These are phyloP conservation scores for Talaromyces sp. DNA, from an alignment of 2,329 filamentous ascomycete species.

Conservation along the genomic window DNA sequence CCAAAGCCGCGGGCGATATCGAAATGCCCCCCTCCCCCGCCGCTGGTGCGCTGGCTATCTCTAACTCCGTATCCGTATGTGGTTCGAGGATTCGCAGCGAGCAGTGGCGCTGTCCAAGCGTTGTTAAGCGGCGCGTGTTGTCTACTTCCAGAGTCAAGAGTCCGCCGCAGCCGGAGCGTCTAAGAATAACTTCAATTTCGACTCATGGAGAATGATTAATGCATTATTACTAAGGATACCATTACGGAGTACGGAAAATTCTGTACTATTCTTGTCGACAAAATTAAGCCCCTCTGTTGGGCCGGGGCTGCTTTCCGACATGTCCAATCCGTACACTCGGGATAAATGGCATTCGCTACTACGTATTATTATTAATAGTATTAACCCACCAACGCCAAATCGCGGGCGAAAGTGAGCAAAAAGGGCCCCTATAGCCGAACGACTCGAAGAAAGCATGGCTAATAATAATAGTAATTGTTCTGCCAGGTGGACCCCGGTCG, in stretches of 20 bases:
- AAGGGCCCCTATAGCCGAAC: not conserved
- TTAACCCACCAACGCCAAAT: not conserved
- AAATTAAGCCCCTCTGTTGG: not conserved
- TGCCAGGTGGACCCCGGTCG: not conserved
- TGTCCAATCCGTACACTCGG: not conserved
- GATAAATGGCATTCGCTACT: not conserved
- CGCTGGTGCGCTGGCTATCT: not conserved
- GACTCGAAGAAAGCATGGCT: not conserved
- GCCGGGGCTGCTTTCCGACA: not conserved
- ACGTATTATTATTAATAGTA: no score
- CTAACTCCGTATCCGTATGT: not conserved
- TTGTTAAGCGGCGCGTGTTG: not conserved
- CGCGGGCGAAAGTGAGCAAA: not conserved
- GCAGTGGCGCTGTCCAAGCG: not conserved
- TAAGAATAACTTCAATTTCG: not conserved
- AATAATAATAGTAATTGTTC: not conserved
- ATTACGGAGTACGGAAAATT: not conserved
- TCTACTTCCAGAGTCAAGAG: not conserved
- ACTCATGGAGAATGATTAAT: not conserved
- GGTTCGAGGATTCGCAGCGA: not conserved
- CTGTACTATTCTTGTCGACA: not conserved
- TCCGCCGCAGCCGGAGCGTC: not conserved
- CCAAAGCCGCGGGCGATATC: not conserved
- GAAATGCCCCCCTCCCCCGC: not conserved
- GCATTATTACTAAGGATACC: no score